phyloP scores from a whole-genome alignment of 345 rosid genomes.

The Hypericum perforatum region DNA sequence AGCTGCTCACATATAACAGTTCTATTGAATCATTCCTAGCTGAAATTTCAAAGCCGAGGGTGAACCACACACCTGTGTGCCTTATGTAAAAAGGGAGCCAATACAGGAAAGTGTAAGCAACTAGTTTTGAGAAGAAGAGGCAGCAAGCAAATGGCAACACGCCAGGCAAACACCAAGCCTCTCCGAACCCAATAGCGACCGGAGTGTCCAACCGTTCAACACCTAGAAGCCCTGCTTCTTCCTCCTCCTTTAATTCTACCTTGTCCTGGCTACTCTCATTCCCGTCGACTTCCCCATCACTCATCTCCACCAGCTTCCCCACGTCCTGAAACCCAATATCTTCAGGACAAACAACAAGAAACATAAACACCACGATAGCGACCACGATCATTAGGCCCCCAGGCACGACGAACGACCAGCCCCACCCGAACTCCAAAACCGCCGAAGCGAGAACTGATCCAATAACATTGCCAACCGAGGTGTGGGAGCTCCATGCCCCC shows the following conservation, averaged over 20 bases:
- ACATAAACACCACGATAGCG: conserved; percentile 51
- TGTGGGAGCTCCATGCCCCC: conserved; percentile 91
- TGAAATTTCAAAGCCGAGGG: not conserved
- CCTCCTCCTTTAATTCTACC: conserved; percentile 38
- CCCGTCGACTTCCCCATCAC: conserved; percentile 14
- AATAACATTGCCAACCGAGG: conserved; percentile 73
- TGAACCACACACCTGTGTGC: conserved; percentile 52
- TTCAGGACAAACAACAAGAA: conserved; percentile 60
- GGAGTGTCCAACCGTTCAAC: conserved; percentile 17
- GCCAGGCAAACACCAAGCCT: conserved; percentile 89
- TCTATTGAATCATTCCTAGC: not conserved
- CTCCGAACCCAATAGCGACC: conserved; percentile 67
- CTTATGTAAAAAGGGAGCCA: conserved; percentile 89
- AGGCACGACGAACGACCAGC: conserved; percentile 87
- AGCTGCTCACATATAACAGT: not conserved
- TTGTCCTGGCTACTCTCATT: conserved; percentile 27
- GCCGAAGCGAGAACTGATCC: conserved; percentile 75
- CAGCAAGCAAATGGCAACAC: conserved; percentile 80
- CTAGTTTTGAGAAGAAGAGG: conserved; percentile 86
- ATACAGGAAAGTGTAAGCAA: conserved; percentile 86
- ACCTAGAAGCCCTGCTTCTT: conserved; percentile 31
- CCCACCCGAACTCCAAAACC: conserved; percentile 84
- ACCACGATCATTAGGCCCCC: conserved; percentile 54
- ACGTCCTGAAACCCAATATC: conserved; percentile 49
- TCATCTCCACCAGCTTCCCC: conserved; percentile 53